Base-by-base conservation (phyloP, 2,329 filamentous ascomycete genomes). In the Fonsecaea nubica region DNA sequence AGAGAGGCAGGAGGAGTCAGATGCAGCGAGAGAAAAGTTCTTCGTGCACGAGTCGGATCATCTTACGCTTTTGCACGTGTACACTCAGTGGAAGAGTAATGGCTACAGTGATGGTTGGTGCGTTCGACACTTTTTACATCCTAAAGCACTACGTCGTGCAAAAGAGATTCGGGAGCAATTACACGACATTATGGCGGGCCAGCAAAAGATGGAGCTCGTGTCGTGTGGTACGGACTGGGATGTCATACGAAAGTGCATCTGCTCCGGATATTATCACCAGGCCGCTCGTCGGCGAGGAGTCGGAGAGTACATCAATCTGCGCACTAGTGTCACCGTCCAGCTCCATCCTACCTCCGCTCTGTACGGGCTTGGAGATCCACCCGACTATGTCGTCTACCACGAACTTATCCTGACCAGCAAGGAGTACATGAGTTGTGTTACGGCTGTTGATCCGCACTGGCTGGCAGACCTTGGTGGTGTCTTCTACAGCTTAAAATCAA, bases 1-100 rank as follows among this genome's bases (percentile, higher is more conserved):
- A 77, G 96, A 99, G 78, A 90, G 95, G 0, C 91, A 97, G 74
- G 95, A 99, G 76, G 95, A 99, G 81, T 95, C 94, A 5, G 95
- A 99, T 75, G 89, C 93, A 0, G 93, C 95, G 38, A 89, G 94
- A 33, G 95, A 99, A 77, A 98, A 98, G 78, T 99, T 99, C 79
- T 98, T 97, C 80, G 95, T 99, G 7, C 93, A 95, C 33, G 95
- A 99, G 79, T 97, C 93, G 1, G 95, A 99, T 77, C 95, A 99
- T 77, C 83, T 99, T 48, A 99, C 95, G 0, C 91, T 97, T 52
- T 87, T 99, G 2, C 93, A 98, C 75, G 95, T 99, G 0, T 99
- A 96, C 80, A 90, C 90, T 7, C 94, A 97, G 76, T 99, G 95
- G 95, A 92, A 91, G 78, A 85, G 90, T 58, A 97, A 99, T 76